phyloP scores from a whole-genome alignment of 2,329 filamentous ascomycete genomes.

The Botryotinia narcissicola region DNA sequence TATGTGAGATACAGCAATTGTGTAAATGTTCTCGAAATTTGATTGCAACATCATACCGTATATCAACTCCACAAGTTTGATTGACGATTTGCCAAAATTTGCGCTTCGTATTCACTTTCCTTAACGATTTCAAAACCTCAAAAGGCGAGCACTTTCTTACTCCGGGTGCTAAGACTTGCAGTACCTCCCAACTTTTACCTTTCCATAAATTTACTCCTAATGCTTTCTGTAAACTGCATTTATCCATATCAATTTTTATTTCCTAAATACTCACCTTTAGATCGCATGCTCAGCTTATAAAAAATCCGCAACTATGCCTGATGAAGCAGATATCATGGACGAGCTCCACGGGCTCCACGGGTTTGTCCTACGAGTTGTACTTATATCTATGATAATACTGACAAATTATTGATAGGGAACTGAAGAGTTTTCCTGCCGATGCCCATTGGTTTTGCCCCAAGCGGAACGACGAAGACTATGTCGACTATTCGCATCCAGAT shows the following conservation, averaged over 20 bases:
- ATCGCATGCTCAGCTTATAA: slow-evolving; percentile 24
- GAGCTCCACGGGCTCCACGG: slow-evolving; percentile 36
- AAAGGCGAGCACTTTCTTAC: neutral
- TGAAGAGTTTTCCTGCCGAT: slow-evolving; percentile 39
- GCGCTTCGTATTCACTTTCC: neutral
- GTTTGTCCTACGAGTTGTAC: slow-evolving; percentile 25
- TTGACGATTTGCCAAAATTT: neutral
- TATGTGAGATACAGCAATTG: neutral
- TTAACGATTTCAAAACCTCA: neutral
- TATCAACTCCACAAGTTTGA: neutral
- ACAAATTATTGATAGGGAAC: slow-evolving; percentile 29
- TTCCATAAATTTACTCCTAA: neutral
- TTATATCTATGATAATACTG: slow-evolving; percentile 8
- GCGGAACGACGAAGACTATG: slow-evolving; percentile 58
- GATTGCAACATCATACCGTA: neutral
- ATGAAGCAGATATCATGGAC: slow-evolving; percentile 37
- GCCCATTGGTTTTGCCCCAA: slow-evolving; percentile 69
- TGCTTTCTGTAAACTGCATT: neutral
- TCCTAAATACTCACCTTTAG: neutral
- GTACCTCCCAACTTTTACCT: neutral
- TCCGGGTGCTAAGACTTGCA: neutral
- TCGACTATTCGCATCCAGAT: slow-evolving; percentile 59
- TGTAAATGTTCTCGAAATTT: slow-evolving; percentile 2
- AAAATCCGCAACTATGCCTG: slow-evolving; percentile 26
- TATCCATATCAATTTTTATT: neutral